Evolutionary conservation across 2,329 filamentous ascomycete species (phyloP), one percentile per base, ranked within the genome.

Genomic region (Cytospora paraplurivora): DNA sequence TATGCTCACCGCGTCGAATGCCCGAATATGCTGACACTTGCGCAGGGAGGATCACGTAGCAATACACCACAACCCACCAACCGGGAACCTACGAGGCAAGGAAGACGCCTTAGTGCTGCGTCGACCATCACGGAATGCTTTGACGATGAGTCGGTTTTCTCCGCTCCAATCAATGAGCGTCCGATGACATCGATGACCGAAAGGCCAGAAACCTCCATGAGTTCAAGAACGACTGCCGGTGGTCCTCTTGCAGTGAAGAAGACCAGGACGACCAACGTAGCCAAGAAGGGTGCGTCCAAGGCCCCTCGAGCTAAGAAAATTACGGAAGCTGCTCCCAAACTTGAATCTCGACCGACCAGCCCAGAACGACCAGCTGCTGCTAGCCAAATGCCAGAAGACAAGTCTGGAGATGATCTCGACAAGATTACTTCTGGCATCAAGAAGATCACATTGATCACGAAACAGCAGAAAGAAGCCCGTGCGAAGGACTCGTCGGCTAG

Each of bases 371-470:
- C 47, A 21, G 19, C 33, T 52, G 27, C 56, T 49, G 34, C 55
- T 8, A n/a, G 27, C 12, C 49, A 47, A 27, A 21, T n/a, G 27
- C 17, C 64, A 13, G 37, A 67, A 11, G 52, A 63, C 6, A 67
- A 66, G 15, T 56, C 71, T 8, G 70, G 68, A 3, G 75, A 79
- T 55, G 81, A 81, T 56, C 71, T 88, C 41, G 83, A 87, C 59
- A 80, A 76, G 56, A 78, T 89, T 65, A 83, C 85, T 0, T 78
- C 77, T 41, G 82, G 83, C 1, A 83, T 88, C 81, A 87, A 84
- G 71, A 86, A 83, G 72, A 84, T 88, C 63, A 87, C 83, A 71
- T 72, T 88, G 32, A 77, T 87, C 47, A 86, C 84, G 1, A 80
- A 86, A 65, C 79, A 84, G 47, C 82, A 87, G 69, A 82, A 80